Conservation (phyloP, 805 yeast genomes). For the Starmerella etchellsii region DNA sequence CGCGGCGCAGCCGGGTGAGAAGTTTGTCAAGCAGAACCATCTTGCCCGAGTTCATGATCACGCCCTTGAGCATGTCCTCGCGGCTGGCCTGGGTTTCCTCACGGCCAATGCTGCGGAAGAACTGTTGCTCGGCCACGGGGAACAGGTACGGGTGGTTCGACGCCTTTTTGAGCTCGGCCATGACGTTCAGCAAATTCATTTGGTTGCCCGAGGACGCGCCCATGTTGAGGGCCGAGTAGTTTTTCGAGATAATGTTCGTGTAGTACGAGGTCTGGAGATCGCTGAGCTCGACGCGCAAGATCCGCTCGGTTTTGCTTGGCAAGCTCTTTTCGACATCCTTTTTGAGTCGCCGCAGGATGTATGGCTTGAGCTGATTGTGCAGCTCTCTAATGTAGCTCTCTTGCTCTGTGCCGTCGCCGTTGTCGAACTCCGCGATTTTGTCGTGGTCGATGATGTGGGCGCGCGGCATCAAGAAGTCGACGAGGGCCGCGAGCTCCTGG, state of each 20-base stretch:
- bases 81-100: constrained; percentile 46
- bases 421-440: constrained; percentile 65
- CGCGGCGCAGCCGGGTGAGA: constrained; percentile 68
- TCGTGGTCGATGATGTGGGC: constrained; percentile 80
- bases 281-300: constrained; percentile 84
- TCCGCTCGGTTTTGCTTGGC: constrained; percentile 92
- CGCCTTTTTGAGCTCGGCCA: constrained; percentile 94
- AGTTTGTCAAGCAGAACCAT: constrained; percentile 92
- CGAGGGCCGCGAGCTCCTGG: constrained; percentile 87
- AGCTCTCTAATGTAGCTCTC: constrained; percentile 78
- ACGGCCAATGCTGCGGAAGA: constrained; percentile 38
- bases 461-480: constrained; percentile 94
- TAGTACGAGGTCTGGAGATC: constrained; percentile 93
- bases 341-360: constrained; percentile 80
- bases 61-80: constrained; percentile 72
- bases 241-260: constrained; percentile 82
- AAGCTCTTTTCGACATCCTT: constrained; percentile 95
- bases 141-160: constrained; percentile 94
- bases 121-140: constrained; percentile 82
- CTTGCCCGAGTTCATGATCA: constrained; percentile 96
- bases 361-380: constrained; percentile 79
- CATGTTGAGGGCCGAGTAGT: constrained; percentile 79
- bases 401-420: constrained; percentile 42
- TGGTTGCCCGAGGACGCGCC: constrained; percentile 68
- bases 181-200: constrained; percentile 73